Evolutionary conservation across 805 yeast species (phyloP).

Genomic region (Pichia kluyveri): DNA sequence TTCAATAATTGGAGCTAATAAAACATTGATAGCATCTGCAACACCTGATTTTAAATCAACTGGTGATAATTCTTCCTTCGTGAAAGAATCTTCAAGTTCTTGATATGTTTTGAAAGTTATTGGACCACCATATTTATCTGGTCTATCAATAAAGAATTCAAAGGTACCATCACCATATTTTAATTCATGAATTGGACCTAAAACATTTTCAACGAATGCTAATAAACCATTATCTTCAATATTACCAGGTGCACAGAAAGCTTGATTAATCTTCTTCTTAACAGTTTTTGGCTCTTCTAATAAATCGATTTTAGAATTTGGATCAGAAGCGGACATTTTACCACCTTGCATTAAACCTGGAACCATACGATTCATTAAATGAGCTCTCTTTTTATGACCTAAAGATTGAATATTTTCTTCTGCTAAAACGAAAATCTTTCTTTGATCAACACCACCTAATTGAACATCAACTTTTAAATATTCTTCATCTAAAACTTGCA

Average conservation of each 20-base stretch:
- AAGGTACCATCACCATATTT: slow-evolving; percentile 51
- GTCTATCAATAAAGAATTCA: slow-evolving; percentile 72
- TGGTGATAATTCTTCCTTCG: slow-evolving; percentile 70
- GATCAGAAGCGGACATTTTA: slow-evolving; percentile 98
- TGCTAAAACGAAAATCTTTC: slow-evolving; percentile 94
- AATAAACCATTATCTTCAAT: slow-evolving; percentile 86
- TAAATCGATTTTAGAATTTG: slow-evolving; percentile 92
- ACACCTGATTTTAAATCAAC: slow-evolving; percentile 93
- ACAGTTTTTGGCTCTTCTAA: slow-evolving; percentile 83
- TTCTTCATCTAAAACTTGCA: slow-evolving; percentile 98
- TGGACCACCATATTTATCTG: slow-evolving; percentile 96
- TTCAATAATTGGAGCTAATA: slow-evolving; percentile 78
- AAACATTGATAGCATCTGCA: slow-evolving; percentile 68
- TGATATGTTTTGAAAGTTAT: slow-evolving; percentile 61
- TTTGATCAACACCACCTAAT: slow-evolving; percentile 98
- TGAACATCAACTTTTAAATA: slow-evolving; percentile 84
- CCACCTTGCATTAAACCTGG: slow-evolving; percentile 97
- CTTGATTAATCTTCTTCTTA: slow-evolving; percentile 83
- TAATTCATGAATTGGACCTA: slow-evolving; percentile 79
- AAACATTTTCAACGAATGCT: slow-evolving; percentile 75
- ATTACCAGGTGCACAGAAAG: slow-evolving; percentile 93
- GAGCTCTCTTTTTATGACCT: slow-evolving; percentile 97
- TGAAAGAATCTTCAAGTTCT: slow-evolving; percentile 63
- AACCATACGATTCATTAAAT: slow-evolving; percentile 97
- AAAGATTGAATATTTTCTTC: slow-evolving; percentile 82